phyloP scores from a whole-genome alignment of 805 yeast genomes.

The Lipomyces chichibuensis region DNA sequence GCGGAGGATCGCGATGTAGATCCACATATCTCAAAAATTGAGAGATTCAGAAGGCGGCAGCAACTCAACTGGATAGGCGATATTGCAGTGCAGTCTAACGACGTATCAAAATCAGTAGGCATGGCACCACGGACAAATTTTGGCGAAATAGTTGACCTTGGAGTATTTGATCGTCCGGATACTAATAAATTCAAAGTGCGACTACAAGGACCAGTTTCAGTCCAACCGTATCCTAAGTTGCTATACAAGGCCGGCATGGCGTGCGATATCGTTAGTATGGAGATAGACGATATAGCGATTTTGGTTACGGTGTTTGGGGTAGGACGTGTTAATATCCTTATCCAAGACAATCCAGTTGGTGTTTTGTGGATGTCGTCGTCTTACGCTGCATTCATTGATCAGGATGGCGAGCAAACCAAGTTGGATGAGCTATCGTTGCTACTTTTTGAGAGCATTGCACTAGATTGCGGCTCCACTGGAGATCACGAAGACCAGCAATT shows the following conservation, averaged over 20 bases:
- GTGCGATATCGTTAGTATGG: slow-evolving; percentile 43
- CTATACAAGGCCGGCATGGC: slow-evolving; percentile 54
- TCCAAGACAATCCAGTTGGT: slow-evolving; percentile 34
- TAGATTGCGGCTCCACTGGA: not conserved
- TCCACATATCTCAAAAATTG: slow-evolving; percentile 5
- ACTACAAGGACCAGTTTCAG: slow-evolving; percentile 58
- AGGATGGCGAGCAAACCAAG: not conserved
- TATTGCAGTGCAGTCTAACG: slow-evolving; percentile 42
- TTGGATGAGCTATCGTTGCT: slow-evolving; percentile 2
- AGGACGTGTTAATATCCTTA: slow-evolving; percentile 37
- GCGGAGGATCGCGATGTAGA: slow-evolving; percentile 35
- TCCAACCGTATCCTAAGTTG: slow-evolving; percentile 58
- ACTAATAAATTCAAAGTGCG: slow-evolving; percentile 31
- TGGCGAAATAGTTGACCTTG: slow-evolving; percentile 38
- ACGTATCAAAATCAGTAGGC: slow-evolving; percentile 7
- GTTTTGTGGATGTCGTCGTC: slow-evolving; percentile 23
- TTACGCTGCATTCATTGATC: slow-evolving; percentile 8
- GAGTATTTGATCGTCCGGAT: slow-evolving; percentile 37
- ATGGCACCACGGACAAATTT: slow-evolving; percentile 22
- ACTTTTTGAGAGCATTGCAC: slow-evolving; percentile 17
- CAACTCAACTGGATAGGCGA: slow-evolving; percentile 48
- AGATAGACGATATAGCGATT: slow-evolving; percentile 33
- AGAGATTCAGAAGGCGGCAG: slow-evolving; percentile 28
- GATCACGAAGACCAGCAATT: not conserved
- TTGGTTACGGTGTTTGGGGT: slow-evolving; percentile 33